These are phyloP conservation scores for Beauveria brongniartii DNA, from an alignment of 2,329 filamentous ascomycete genomes.

Conservation along the genomic window DNA sequence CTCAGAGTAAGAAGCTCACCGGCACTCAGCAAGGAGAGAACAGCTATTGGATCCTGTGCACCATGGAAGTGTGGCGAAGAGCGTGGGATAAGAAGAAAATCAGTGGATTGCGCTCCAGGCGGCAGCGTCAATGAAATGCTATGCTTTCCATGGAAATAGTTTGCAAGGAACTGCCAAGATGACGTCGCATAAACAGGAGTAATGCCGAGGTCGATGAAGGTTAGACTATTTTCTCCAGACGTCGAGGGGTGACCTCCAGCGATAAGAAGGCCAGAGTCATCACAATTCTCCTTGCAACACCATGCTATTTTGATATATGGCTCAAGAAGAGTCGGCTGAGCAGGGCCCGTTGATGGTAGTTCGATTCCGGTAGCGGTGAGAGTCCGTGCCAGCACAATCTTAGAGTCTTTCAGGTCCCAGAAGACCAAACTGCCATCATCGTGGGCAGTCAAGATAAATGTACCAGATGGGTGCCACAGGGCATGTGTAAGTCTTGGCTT, in stretches of 20 bases:
- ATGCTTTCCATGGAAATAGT: constrained; percentile 72
- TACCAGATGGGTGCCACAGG: constrained; percentile 90
- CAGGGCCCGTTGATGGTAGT: constrained; percentile 46
- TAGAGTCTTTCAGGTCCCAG: constrained; percentile 88
- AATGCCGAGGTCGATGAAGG: constrained; percentile 79
- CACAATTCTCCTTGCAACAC: constrained; percentile 91
- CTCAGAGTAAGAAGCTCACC: constrained; percentile 85
- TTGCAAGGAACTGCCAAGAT: constrained; percentile 72
- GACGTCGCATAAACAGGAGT: constrained; percentile 90
- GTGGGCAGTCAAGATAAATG: constrained; percentile 77
- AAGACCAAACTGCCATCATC: constrained; percentile 89
- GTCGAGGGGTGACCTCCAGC: constrained; percentile 69
- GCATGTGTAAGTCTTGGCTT: constrained; percentile 73
- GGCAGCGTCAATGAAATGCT: constrained; percentile 68
- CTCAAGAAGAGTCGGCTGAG: constrained; percentile 54
- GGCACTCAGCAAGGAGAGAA: constrained; percentile 71
- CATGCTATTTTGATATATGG: constrained; percentile 75
- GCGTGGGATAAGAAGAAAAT: constrained; percentile 79
- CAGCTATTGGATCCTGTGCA: constrained; percentile 81
- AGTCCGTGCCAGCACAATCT: constrained; percentile 75
- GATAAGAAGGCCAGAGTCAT: constrained; percentile 83
- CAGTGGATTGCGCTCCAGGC: constrained; percentile 63
- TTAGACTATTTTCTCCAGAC: constrained; percentile 65
- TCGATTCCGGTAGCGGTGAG: constrained; percentile 68
- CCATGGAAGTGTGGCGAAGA: constrained; percentile 78